Evolutionary conservation across 768 basidiomycete genomes (phyloP).

Genomic region (Asterophora lycoperdoides): DNA sequence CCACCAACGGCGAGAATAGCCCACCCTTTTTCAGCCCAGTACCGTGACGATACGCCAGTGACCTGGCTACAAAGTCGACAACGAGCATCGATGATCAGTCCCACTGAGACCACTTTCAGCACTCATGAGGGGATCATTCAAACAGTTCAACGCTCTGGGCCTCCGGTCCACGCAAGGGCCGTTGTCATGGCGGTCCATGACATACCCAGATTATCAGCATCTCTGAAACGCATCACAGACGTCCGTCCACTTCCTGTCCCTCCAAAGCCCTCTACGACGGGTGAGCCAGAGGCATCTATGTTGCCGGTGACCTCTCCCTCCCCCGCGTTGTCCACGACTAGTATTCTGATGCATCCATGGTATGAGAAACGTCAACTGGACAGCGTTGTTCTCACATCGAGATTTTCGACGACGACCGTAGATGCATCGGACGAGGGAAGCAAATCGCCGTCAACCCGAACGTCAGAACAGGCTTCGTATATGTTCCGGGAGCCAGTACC

Average conservation of each 20-base stretch:
- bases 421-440: conserved; percentile 1
- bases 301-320: not conserved
- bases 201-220: not conserved
- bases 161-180: not conserved
- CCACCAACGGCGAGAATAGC: not conserved
- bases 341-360: conserved; percentile 15
- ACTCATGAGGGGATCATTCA: conserved; percentile 6
- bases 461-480: conserved; percentile 2
- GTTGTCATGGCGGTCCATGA: not conserved
- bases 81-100: not conserved
- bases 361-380: conserved; percentile 5
- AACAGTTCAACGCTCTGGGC: not conserved
- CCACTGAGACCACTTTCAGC: not conserved
- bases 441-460: conserved; percentile 2
- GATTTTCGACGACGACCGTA: conserved; percentile 1
- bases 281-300: not conserved
- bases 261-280: not conserved
- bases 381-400: not conserved
- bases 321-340: conserved; percentile 4
- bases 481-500: conserved; percentile 10
- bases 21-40: conserved; percentile 12
- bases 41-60: not conserved
- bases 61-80: not conserved
- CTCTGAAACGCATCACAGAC: not conserved
- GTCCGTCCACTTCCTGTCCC: not conserved